Evolutionary conservation across 371 early-diverging fungal species (phyloP).

Genomic region (Capillidium heterosporum): DNA sequence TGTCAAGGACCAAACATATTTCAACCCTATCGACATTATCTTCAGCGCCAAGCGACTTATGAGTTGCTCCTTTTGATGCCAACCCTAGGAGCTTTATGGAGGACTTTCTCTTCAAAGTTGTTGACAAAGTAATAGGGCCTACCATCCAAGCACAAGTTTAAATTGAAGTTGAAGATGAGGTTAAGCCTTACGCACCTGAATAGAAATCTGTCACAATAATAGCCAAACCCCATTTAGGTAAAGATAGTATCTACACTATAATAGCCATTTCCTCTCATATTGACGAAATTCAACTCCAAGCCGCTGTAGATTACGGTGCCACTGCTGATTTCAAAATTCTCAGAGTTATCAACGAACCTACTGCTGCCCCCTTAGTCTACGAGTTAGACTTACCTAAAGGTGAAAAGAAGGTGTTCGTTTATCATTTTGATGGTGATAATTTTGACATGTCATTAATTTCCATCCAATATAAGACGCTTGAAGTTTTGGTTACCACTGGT

Average conservation of each 20-base stretch:
- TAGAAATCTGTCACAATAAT: constrained; percentile 92
- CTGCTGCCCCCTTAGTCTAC: constrained; percentile 89
- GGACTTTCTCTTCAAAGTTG: constrained; percentile 79
- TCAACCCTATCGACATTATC: constrained; percentile 74
- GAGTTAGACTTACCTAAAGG: constrained; percentile 47
- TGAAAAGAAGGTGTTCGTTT: constrained; percentile 59
- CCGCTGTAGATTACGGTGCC: constrained; percentile 60
- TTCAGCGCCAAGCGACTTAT: constrained; percentile 93
- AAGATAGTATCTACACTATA: constrained; percentile 77
- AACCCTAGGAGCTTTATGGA: constrained; percentile 69
- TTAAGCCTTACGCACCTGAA: constrained; percentile 88
- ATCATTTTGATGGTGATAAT: constrained; percentile 93
- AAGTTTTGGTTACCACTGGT: constrained; percentile 72
- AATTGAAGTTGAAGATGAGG: constrained; percentile 78
- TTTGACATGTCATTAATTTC: constrained; percentile 83
- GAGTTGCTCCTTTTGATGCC: constrained; percentile 64
- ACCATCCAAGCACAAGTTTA: constrained; percentile 68
- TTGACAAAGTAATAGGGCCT: constrained; percentile 63
- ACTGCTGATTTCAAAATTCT: constrained; percentile 59
- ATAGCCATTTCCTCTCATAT: constrained; percentile 96
- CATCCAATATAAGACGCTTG: constrained; percentile 74
- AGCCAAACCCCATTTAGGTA: constrained; percentile 90
- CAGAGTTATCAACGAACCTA: constrained; percentile 85
- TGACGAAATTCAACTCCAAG: constrained; percentile 61
- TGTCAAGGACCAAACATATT: constrained; percentile 61